A percentile compares a stretch with the other conserved stretches of the same genome.
phyloP scores from a whole-genome alignment of 305 asterid genomes.

The Lippia alba region DNA sequence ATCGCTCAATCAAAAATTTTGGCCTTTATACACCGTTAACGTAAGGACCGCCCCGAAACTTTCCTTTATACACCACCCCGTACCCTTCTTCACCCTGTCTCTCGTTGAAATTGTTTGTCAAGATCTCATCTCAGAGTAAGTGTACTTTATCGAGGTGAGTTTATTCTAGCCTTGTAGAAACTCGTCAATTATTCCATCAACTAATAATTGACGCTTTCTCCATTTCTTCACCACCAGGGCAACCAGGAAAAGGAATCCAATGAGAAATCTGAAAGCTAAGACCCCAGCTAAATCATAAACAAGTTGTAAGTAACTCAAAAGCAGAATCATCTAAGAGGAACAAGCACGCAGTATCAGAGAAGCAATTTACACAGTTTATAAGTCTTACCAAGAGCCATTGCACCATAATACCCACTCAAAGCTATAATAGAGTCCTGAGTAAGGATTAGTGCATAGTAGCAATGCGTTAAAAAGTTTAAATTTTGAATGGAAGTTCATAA shows the following conservation, averaged over 20 bases:
- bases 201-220: constrained; percentile 42
- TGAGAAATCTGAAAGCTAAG: constrained; percentile 36
- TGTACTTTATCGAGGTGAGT: constrained; percentile 43
- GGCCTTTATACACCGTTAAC: constrained; percentile 1
- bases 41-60: constrained; percentile 47
- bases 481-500: constrained; percentile 7
- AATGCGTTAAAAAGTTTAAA: constrained; percentile 6
- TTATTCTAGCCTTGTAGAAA: constrained; percentile 38
- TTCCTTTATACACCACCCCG: constrained; percentile 50
- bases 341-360: too few species aligned
- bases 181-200: constrained; percentile 45
- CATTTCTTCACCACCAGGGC: constrained; percentile 40
- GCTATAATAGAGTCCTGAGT: constrained; percentile 37
- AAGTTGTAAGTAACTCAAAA: too few species aligned
- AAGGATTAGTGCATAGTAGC: constrained; percentile 19
- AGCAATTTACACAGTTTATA: not conserved
- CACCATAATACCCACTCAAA: constrained; percentile 20
- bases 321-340: too few species aligned
- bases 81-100: constrained; percentile 45
- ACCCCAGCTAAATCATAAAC: constrained; percentile 40
- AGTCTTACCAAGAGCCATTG: constrained; percentile 49
- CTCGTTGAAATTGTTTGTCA: constrained; percentile 45
- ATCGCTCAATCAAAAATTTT: too few species aligned
- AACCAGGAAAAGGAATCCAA: constrained; percentile 43
- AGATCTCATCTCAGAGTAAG: constrained; percentile 44